phyloP scores from a whole-genome alignment of 2,329 filamentous ascomycete species.

The Sclerotinia glacialis region DNA sequence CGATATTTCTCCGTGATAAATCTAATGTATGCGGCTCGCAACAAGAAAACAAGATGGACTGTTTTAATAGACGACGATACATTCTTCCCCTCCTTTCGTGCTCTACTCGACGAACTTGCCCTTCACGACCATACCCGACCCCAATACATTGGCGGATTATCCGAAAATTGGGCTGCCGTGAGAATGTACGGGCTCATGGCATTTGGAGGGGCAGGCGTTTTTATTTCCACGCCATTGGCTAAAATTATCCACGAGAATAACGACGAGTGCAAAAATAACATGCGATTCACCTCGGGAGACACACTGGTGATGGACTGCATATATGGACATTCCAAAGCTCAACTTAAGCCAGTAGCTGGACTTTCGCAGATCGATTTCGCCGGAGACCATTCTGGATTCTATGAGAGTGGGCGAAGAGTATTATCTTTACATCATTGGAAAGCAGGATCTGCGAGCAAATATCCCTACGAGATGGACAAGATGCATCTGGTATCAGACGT shows the following conservation, averaged over 20 bases:
- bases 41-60: constrained; percentile 41
- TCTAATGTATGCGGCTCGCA: constrained; percentile 43
- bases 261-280: constrained; percentile 34
- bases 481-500: constrained; percentile 37
- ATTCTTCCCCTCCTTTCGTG: constrained; percentile 38
- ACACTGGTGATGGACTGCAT: constrained; percentile 38
- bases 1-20: constrained; percentile 48
- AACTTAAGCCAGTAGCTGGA: constrained; percentile 33
- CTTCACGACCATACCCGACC: constrained; percentile 33
- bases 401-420: constrained; percentile 36
- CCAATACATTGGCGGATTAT: constrained; percentile 36
- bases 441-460: constrained; percentile 32
- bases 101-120: constrained; percentile 38
- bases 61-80: constrained; percentile 39
- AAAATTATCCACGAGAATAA: constrained; percentile 32
- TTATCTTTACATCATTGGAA: constrained; percentile 39
- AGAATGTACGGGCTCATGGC: constrained; percentile 38
- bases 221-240: constrained; percentile 35
- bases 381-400: constrained; percentile 38
- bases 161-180: constrained; percentile 38
- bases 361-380: constrained; percentile 38
- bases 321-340: constrained; percentile 31
- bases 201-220: constrained; percentile 38
- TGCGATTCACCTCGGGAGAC: constrained; percentile 36
- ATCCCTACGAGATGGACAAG: constrained; percentile 37